A percentile compares a stretch with the other conserved stretches of the same genome.
phyloP scores from a whole-genome alignment of 2,329 filamentous ascomycete species.

The Fusarium illudens region DNA sequence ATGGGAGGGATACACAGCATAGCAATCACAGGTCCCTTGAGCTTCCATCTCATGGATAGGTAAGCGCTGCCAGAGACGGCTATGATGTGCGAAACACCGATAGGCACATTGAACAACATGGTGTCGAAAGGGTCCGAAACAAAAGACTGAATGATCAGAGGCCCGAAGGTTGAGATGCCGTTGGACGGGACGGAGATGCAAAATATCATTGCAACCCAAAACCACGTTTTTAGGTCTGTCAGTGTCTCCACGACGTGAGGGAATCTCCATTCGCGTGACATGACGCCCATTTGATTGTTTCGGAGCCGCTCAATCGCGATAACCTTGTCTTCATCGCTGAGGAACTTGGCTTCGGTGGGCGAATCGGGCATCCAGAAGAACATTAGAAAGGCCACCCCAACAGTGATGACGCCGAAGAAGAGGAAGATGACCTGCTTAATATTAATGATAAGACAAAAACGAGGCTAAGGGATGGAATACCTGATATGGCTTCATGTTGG shows the following conservation, averaged over 20 bases:
- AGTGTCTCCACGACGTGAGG: conserved; percentile 62
- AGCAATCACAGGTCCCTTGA: conserved; percentile 64
- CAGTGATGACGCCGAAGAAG: conserved; percentile 61
- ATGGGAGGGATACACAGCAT: conserved; percentile 66
- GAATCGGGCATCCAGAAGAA: conserved; percentile 60
- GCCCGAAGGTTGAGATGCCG: conserved; percentile 66
- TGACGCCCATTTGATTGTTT: conserved; percentile 63
- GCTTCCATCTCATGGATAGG: conserved; percentile 62
- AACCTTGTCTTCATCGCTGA: conserved; percentile 60
- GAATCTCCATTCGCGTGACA: conserved; percentile 61
- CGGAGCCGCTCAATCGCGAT: conserved; percentile 64
- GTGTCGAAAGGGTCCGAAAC: conserved; percentile 65
- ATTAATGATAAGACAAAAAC: fast-evolving
- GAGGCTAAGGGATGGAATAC: conserved; percentile 32
- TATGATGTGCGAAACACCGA: conserved; percentile 67
- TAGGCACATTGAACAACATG: conserved; percentile 68
- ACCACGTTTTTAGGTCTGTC: conserved; percentile 67
- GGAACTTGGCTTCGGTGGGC: conserved; percentile 59
- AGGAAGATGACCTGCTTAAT: conserved; percentile 58
- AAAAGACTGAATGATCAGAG: conserved; percentile 67
- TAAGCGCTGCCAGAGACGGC: conserved; percentile 66
- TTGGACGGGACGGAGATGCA: conserved; percentile 66
- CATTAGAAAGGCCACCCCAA: conserved; percentile 56
- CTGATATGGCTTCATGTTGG: conserved; percentile 57
- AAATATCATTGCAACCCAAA: conserved; percentile 64